A percentile compares a stretch with the other conserved stretches of the same genome.
These are phyloP conservation scores for Inga laurina DNA, from an alignment of 306 rosid genomes.

Conservation along the genomic window DNA sequence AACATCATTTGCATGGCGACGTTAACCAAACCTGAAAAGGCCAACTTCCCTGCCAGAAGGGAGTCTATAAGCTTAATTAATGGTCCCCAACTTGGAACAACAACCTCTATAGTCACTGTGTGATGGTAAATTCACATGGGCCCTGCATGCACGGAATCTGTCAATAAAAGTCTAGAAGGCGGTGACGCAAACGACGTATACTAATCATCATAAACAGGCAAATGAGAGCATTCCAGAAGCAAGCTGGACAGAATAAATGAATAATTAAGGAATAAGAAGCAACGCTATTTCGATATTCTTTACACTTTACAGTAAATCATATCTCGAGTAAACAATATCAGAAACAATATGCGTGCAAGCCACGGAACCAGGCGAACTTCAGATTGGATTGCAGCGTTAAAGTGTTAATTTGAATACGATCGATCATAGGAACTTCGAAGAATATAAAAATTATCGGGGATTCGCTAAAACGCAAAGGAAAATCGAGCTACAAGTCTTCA, in stretches of 20 bases:
- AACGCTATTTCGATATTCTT: not conserved
- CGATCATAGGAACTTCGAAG: not conserved
- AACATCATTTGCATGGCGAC: not conserved
- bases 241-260: not conserved
- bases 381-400: not conserved
- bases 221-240: constrained; percentile 30
- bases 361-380: not conserved
- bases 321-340: not conserved
- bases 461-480: not conserved
- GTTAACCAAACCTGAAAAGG: constrained; percentile 22
- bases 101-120: not conserved
- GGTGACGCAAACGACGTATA: not conserved
- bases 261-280: not conserved
- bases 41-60: not conserved
- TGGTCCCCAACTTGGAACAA: constrained; percentile 24
- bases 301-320: not conserved
- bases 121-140: constrained; percentile 14
- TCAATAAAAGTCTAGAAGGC: not conserved
- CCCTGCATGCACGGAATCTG: constrained; percentile 24
- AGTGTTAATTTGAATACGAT: not conserved
- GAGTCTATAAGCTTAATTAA: not conserved
- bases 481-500: not conserved
- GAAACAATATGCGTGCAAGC: not conserved
- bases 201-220: constrained; percentile 15
- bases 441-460: not conserved